Evolutionary conservation across 805 yeast genomes (phyloP), one percentile per base, ranked within the genome.

Genomic region (Lipomyces chichibuensis): DNA sequence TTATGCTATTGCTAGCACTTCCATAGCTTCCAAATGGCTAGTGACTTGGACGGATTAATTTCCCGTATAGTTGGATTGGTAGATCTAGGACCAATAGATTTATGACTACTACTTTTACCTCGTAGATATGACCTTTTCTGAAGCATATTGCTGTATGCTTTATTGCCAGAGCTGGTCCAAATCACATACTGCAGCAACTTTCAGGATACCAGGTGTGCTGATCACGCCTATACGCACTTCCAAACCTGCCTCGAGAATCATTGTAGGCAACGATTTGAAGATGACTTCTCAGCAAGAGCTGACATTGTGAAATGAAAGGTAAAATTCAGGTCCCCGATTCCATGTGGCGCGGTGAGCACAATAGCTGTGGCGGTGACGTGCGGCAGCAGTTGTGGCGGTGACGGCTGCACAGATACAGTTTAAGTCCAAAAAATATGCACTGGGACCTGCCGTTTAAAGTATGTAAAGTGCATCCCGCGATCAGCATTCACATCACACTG

Each of bases 1-100:
- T 69, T n/a, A 20, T 52, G 55, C 54, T 59, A 59, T 35, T 69
- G 25, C 43, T 68, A 14, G 57, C 62, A 35, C 49, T 8, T 17
- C 9, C 8, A 8, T 43, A 43, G 23, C 7, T 37, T 43, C 49
- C 9, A 17, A 17, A 17, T 17, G 9, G 49, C 23, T 43, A 43
- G 17, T 17, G 25, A 3, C 20, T 43, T 43, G 23, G 49, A 17
- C 14, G 20, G 49, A n/a, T 14, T n/a, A 43, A 43, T 43, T 29
- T 29, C 6, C 17, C 13, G n/a, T 37, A 4, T 4, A 37, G 13
- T 37, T 37, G 43, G 43, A 13, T 37, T 37, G 43, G 43, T 37
- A 37, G 43, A 37, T 5, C 43, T 14, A 37, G 43, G 43, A 5
- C 17, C 43, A 37, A 37, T 37, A 37, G 43, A 37, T 37, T 13